Evolutionary conservation across 2,329 filamentous ascomycete genomes (phyloP), one percentile per base, ranked within the genome.

Genomic region (Verticillium isaacii): DNA sequence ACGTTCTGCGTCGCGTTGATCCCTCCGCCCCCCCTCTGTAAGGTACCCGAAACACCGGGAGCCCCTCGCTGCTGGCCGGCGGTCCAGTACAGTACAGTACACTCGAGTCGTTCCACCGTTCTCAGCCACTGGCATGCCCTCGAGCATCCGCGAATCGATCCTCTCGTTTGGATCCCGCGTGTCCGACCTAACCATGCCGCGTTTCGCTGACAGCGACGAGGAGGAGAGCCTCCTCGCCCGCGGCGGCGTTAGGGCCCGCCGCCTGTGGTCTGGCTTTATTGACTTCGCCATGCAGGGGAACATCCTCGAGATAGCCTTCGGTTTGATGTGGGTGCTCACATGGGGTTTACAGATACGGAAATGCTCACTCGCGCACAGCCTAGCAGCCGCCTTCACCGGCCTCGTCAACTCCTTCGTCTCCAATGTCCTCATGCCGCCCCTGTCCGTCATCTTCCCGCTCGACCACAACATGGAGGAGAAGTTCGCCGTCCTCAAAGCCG

Each of bases 251-350:
- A 76, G 76, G 60, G 81, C 83, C 29, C 76, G 78, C 64, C 78
- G 79, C 63, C 75, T 85, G 61, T 87, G 84, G 78, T 77, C 84
- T 37, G 87, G 86, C 45, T 92, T 92, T 71, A 72, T 87, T 66
- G 88, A 91, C 71, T 92, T 92, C 73, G 89, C 88, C 0, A 83
- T 91, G 60, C 85, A 89, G 65, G 89, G 90, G 62, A 91, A 92
- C 67, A 89, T 92, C 57, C 80, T 92, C 32, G 87, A 92, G 72
- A 89, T 92, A 63, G 89, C 89, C 17, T 87, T 92, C 67, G 89
- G 89, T 66, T 77, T 92, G 66, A 92, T 92, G 88, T 90, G 70
- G 72, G 80, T 74, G 29, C 58, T 58, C 58, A 39, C 15, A 23
- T 60, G 36, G 32, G 19, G 32, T 32, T 32, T 58, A 54, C 34